Evolutionary conservation across 2,329 filamentous ascomycete species (phyloP).

Genomic region (Lasiodiplodia citricola): DNA sequence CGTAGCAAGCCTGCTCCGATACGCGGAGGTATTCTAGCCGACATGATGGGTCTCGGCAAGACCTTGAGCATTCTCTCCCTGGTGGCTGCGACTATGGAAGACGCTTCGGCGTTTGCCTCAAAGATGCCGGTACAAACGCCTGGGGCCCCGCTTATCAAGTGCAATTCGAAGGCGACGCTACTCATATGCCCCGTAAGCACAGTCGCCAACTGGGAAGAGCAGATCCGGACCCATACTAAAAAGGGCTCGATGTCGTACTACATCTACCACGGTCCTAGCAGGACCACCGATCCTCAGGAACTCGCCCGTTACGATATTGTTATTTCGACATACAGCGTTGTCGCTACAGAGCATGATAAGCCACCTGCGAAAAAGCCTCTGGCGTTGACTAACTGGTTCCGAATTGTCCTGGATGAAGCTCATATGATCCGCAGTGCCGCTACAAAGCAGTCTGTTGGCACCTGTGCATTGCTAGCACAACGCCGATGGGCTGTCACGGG

Average conservation of each 20-base stretch:
- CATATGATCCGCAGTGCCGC: slow-evolving; percentile 89
- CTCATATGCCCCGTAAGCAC: slow-evolving; percentile 90
- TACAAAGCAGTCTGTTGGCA: slow-evolving; percentile 82
- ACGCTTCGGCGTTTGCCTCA: slow-evolving; percentile 67
- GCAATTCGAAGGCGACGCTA: slow-evolving; percentile 79
- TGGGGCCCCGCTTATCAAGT: slow-evolving; percentile 42
- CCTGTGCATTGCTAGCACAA: slow-evolving; percentile 77
- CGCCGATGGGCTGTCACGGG: slow-evolving; percentile 97
- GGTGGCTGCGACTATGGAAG: slow-evolving; percentile 65
- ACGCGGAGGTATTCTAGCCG: slow-evolving; percentile 55
- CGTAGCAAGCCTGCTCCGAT: slow-evolving; percentile 41
- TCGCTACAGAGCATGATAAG: slow-evolving; percentile 76
- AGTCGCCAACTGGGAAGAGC: slow-evolving; percentile 91
- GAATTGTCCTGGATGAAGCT: slow-evolving; percentile 91
- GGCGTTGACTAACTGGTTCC: slow-evolving; percentile 85
- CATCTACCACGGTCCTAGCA: slow-evolving; percentile 83
- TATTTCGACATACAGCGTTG: slow-evolving; percentile 90
- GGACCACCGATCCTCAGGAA: slow-evolving; percentile 68
- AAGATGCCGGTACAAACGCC: slow-evolving; percentile 48
- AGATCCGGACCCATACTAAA: slow-evolving; percentile 81
- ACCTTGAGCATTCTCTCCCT: slow-evolving; percentile 81
- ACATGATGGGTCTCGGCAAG: slow-evolving; percentile 60
- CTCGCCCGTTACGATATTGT: slow-evolving; percentile 81
- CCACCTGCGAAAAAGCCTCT: slow-evolving; percentile 66
- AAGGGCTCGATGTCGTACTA: slow-evolving; percentile 71